A percentile compares a stretch with the other conserved stretches of the same genome.
These are phyloP conservation scores for Acanthamoeba castellanii DNA, from an alignment of 208 protist species.

Conservation along the genomic window DNA sequence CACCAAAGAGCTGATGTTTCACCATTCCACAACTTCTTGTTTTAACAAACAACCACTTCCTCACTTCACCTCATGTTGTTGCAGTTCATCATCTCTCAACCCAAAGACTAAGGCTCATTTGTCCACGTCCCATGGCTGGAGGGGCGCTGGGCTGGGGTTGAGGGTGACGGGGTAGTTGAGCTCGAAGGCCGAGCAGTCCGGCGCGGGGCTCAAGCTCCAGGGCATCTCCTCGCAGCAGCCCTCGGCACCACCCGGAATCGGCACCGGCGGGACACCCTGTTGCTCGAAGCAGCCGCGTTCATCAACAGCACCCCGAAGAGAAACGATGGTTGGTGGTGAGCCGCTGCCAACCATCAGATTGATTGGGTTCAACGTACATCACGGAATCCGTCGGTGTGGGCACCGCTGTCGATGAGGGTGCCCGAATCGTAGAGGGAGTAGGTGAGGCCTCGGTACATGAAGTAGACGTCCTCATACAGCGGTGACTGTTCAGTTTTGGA, in stretches of 20 bases:
- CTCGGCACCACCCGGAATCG: not conserved
- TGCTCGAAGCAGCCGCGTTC: too few species aligned
- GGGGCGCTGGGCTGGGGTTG: not conserved
- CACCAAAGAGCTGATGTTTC: too few species aligned
- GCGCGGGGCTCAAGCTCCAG: not conserved
- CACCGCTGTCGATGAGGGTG: not conserved
- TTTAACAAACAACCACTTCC: too few species aligned
- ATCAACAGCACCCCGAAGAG: too few species aligned
- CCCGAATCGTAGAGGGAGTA: not conserved
- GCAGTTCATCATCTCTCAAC: not conserved
- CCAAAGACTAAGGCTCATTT: not conserved
- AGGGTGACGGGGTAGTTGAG: conserved; percentile 27
- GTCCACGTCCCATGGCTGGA: not conserved
- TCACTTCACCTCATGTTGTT: not conserved
- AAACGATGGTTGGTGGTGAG: too few species aligned
- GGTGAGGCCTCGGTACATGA: conserved; percentile 21
- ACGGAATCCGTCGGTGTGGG: conserved; percentile 1
- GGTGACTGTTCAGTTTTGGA: not conserved
- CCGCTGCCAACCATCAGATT: too few species aligned
- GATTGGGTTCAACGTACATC: not conserved
- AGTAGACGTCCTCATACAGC: conserved; percentile 12
- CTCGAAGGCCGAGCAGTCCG: not conserved
- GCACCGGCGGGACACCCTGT: not conserved
- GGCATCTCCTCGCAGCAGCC: conserved; percentile 19
- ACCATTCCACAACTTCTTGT: too few species aligned